Conservation (phyloP, 2,329 filamentous ascomycete species). For the Alternaria viburni region DNA sequence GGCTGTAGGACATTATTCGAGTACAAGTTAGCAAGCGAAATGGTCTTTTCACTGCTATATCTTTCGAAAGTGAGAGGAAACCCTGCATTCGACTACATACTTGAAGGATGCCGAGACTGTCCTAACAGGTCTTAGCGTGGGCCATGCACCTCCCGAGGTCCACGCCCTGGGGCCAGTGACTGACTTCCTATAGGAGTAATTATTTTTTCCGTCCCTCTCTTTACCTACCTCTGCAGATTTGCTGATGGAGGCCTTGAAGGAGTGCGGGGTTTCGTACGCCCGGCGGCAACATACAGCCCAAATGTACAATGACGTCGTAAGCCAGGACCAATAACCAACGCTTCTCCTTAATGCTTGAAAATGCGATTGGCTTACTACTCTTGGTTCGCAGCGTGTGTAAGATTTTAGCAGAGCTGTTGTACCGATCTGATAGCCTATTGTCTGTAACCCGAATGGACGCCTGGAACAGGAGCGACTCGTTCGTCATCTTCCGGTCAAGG, state of each 20-base stretch:
- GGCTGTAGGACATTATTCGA: not conserved
- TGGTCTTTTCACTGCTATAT: not conserved
- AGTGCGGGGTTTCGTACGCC: not conserved
- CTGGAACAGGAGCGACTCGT: not conserved
- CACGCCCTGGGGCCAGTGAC: not conserved
- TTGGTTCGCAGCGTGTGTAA: not conserved
- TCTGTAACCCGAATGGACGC: not conserved
- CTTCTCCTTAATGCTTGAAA: not conserved
- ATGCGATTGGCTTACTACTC: not conserved
- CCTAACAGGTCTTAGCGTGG: not conserved
- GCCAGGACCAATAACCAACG: not conserved
- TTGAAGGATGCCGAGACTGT: not conserved
- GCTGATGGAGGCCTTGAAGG: not conserved
- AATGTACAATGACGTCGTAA: not conserved
- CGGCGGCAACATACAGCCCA: not conserved
- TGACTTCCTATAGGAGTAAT: not conserved
- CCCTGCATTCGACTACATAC: not conserved
- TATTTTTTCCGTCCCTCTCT: not conserved
- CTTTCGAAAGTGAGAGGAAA: not conserved
- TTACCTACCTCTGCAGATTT: not conserved
- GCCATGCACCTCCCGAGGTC: not conserved
- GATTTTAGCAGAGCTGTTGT: not conserved
- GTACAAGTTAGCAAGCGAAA: not conserved
- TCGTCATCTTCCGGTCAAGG: not conserved
- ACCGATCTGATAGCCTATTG: not conserved